Conservation (phyloP, 179 eudicot species). For the Carnegiea gigantea region DNA sequence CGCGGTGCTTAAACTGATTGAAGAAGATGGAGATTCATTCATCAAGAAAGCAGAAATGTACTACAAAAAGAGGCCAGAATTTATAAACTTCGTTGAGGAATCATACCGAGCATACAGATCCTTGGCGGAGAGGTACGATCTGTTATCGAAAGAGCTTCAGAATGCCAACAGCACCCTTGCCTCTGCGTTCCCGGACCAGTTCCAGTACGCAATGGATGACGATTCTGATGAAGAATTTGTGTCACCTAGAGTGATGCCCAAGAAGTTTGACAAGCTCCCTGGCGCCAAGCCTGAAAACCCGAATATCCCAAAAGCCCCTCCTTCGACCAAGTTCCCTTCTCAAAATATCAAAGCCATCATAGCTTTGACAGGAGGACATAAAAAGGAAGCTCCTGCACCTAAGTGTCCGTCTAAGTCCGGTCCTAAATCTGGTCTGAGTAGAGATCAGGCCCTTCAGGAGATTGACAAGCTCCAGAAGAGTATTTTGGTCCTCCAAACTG, state of each 20-base stretch:
- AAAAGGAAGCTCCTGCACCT: neutral
- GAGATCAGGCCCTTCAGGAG: conserved; percentile 63
- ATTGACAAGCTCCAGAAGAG: conserved; percentile 81
- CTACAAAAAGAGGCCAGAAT: conserved; percentile 72
- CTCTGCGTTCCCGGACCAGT: conserved; percentile 67
- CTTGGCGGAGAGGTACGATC: conserved; percentile 75
- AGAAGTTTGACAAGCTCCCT: conserved; percentile 19
- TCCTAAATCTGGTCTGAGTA: conserved; percentile 59
- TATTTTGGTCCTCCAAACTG: conserved; percentile 73
- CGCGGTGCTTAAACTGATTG: conserved; percentile 52
- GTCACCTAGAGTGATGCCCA: conserved; percentile 29
- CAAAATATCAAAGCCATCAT: conserved; percentile 51
- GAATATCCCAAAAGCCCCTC: conserved; percentile 54
- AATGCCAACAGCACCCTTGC: conserved; percentile 81
- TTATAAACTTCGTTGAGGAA: conserved; percentile 64
- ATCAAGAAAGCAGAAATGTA: conserved; percentile 92
- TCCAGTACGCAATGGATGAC: conserved; percentile 49
- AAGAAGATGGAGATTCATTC: conserved; percentile 83
- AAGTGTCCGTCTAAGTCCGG: conserved; percentile 24
- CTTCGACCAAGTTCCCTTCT: conserved; percentile 34
- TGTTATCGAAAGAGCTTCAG: conserved; percentile 69
- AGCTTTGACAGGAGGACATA: conserved; percentile 35
- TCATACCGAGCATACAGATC: conserved; percentile 62
- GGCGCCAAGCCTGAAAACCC: conserved; percentile 20
- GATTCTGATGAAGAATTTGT: conserved; percentile 43